Percentiles rank a stretch among this genome's conserved stretches.
These are phyloP conservation scores for Ordospora pajunii DNA, from an alignment of 371 early-diverging fungal species.

Conservation along the genomic window DNA sequence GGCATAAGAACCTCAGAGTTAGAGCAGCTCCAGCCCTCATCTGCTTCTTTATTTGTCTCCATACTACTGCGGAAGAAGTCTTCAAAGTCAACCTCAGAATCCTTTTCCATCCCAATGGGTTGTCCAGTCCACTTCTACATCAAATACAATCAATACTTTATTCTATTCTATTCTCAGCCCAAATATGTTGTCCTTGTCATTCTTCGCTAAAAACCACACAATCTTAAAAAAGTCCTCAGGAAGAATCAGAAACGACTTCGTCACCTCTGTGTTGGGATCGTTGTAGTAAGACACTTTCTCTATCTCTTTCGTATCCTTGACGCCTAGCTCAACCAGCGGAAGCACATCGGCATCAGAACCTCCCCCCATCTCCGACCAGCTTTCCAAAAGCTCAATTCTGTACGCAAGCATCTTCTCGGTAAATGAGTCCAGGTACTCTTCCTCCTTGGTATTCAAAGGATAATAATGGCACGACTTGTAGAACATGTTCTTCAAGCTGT, in stretches of 20 bases:
- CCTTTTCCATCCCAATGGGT: neutral
- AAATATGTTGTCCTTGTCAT: constrained; percentile 51
- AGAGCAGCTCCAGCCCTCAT: neutral
- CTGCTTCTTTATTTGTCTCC: neutral
- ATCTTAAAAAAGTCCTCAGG: constrained; percentile 46
- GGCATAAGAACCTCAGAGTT: neutral
- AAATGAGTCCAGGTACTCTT: constrained; percentile 53
- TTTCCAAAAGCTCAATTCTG: constrained; percentile 32
- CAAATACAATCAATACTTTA: constrained; percentile 11
- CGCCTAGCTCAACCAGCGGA: constrained; percentile 21
- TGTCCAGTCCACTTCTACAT: neutral
- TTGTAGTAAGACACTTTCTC: constrained; percentile 30
- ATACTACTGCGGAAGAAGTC: constrained; percentile 2
- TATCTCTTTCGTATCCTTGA: constrained; percentile 19
- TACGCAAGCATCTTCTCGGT: constrained; percentile 13
- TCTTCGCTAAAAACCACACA: constrained; percentile 27
- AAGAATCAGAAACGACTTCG: constrained; percentile 35
- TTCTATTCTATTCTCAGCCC: constrained; percentile 22
- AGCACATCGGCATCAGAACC: constrained; percentile 43
- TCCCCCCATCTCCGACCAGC: constrained; percentile 41
- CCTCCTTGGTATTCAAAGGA: constrained; percentile 53
- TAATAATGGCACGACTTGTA: constrained; percentile 33
- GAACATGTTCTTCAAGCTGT: constrained; percentile 44
- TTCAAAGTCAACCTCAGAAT: neutral
- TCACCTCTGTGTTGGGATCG: constrained; percentile 24